Percentiles rank a stretch among this genome's conserved stretches.
These are phyloP conservation scores for Leishmania tropica DNA, from an alignment of 208 protist species.

Conservation along the genomic window DNA sequence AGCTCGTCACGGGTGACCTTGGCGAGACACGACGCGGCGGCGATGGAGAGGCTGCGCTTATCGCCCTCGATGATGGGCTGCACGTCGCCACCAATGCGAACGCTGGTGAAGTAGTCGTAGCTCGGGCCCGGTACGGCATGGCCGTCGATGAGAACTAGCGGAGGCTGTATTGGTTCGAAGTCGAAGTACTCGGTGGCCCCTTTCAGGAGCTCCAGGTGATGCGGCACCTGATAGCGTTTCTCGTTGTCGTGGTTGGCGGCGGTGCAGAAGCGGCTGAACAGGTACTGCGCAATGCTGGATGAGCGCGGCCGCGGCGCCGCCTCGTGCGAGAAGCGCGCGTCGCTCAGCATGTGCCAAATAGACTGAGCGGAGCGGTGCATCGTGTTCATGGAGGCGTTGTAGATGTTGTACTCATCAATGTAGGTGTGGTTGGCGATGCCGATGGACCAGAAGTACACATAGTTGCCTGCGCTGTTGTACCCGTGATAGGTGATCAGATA, in stretches of 20 bases:
- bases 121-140: conserved; percentile 74
- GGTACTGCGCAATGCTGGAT: conserved; percentile 80
- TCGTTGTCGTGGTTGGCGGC: conserved; percentile 70
- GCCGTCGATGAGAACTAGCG: conserved; percentile 85
- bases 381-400: conserved; percentile 78
- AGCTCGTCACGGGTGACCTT: conserved; percentile 90
- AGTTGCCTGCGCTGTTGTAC: conserved; percentile 74
- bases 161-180: conserved; percentile 79
- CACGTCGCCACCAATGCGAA: conserved; percentile 64
- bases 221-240: conserved; percentile 65
- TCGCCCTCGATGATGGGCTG: conserved; percentile 90
- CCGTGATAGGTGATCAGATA: conserved; percentile 88
- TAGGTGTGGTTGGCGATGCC: conserved; percentile 90
- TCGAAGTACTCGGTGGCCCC: conserved; percentile 78
- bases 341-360: conserved; percentile 86
- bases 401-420: conserved; percentile 89
- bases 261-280: conserved; percentile 83
- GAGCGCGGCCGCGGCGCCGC: conserved; percentile 67
- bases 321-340: conserved; percentile 79
- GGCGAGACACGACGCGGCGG: conserved; percentile 87
- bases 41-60: conserved; percentile 85
- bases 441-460: conserved; percentile 89
- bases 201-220: conserved; percentile 64
- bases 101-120: conserved; percentile 65
- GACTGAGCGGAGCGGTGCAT: conserved; percentile 84